Evolutionary conservation across 2,329 filamentous ascomycete genomes (phyloP), one percentile per base, ranked within the genome.

Genomic region (Tolypocladium sp.): DNA sequence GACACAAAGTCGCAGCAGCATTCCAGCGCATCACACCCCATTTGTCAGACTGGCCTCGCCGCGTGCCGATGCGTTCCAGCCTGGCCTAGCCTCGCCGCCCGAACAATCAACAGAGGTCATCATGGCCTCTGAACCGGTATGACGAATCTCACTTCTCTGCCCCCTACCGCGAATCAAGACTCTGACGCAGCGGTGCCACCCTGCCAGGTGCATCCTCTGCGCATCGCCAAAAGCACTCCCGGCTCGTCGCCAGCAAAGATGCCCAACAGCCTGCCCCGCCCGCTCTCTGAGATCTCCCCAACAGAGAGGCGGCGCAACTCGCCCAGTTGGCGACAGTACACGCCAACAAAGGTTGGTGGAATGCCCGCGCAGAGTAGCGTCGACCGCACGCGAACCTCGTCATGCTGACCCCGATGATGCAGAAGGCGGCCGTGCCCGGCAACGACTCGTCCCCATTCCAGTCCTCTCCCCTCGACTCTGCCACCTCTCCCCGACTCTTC

Each of bases 291-390:
- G 78, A 86, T 99, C 70, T 91, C 89, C 66, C 89, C 90, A 57
- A 89, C 89, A 63, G 91, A 92, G 75, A 88, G 86, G 74, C 85
- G 93, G 71, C 84, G 92, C 68, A 97, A 97, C 78, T 97, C 92
- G 56, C 92, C 92, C 57, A 95, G 89, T 78, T 96, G 88, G 84
- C 92, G 89, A 68, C 89, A 92, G 73, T 63, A 65, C 30, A 71
- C 71, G 41, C 72, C 74, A 54, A 74, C 73, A 62, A 74, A 75
- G 73, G 74, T 75, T 64, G 38, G 73, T 65, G 27, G 58, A 40
- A 30, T 27, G 27, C 65, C 49, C 10, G 49, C 49, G 17, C 10
- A n/a, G 17, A 10, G 25, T 25, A 33, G 20, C 20, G 3, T 9
- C 41, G 20, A 22, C n/a, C 38, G 7, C 46, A 10, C 27, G 27